Conservation (phyloP, 108 stramenopile species). For the Stephanodiscus minutulus region DNA sequence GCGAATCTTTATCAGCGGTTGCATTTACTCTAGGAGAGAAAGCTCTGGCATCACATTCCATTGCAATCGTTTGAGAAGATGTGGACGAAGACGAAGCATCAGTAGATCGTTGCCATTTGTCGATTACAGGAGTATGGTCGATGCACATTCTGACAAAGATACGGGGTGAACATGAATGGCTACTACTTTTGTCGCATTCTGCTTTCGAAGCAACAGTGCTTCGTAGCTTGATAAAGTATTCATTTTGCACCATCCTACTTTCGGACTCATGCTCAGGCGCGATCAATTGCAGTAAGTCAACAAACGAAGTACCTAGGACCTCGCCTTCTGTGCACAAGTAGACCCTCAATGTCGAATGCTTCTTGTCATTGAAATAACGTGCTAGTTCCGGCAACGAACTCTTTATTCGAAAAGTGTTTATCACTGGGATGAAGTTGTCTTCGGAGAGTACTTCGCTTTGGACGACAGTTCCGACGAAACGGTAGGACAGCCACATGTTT, state of each 20-base stretch:
- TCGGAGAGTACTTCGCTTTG: constrained; percentile 37
- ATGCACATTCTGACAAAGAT: constrained; percentile 19
- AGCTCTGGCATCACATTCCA: constrained; percentile 14
- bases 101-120: not conserved
- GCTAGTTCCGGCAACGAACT: constrained; percentile 25
- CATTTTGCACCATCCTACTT: constrained; percentile 21
- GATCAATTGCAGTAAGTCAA: constrained; percentile 28
- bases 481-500: constrained; percentile 44
- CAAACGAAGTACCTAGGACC: constrained; percentile 30
- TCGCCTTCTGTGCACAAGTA: constrained; percentile 37
- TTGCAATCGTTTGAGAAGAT: constrained; percentile 25
- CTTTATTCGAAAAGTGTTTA: constrained; percentile 33
- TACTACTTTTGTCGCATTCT: not conserved
- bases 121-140: not conserved
- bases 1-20: not conserved
- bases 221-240: constrained; percentile 13
- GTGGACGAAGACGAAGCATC: constrained; percentile 9
- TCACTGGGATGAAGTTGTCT: constrained; percentile 19
- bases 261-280: constrained; percentile 3
- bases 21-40: constrained; percentile 11
- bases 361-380: constrained; percentile 28
- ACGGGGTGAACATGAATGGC: constrained; percentile 1
- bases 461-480: constrained; percentile 27
- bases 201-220: not conserved
- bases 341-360: constrained; percentile 30